These are phyloP conservation scores for Zychaea mexicana DNA, from an alignment of 371 early-diverging fungal genomes.

Conservation along the genomic window DNA sequence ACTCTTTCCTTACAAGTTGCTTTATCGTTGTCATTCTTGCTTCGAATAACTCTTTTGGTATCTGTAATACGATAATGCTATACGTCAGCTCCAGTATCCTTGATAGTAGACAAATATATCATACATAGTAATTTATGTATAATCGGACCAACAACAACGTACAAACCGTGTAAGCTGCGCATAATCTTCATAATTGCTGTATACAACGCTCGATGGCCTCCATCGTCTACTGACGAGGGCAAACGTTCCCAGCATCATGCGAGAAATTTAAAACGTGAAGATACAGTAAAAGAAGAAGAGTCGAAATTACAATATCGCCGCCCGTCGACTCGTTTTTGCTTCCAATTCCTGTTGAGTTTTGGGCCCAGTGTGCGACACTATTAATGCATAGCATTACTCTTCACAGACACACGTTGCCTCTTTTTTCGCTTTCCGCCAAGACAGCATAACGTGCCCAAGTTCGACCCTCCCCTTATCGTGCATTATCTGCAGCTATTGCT, in stretches of 20 bases:
- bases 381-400: too few relatives aligned
- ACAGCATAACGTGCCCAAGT: background rate
- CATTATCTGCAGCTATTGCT: background rate
- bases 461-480: background rate
- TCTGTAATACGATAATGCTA: slow-evolving; percentile 5
- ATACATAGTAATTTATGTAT: too few relatives aligned
- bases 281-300: background rate
- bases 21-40: slow-evolving; percentile 26
- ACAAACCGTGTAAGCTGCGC: slow-evolving; percentile 19
- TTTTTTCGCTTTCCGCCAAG: too few relatives aligned
- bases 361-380: too few relatives aligned
- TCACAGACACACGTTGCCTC: too few relatives aligned
- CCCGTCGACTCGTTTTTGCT: too few relatives aligned
- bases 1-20: slow-evolving; percentile 18
- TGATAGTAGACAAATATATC: too few relatives aligned
- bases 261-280: background rate
- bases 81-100: background rate
- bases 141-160: background rate
- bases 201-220: slow-evolving; percentile 15
- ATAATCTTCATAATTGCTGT: slow-evolving; percentile 13
- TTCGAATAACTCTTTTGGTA: slow-evolving; percentile 26
- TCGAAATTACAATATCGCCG: background rate
- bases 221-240: slow-evolving; percentile 19
- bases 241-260: slow-evolving; percentile 25
- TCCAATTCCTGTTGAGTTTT: too few relatives aligned